phyloP scores from a whole-genome alignment of 768 basidiomycete genomes.

The Panellus pusillus region DNA sequence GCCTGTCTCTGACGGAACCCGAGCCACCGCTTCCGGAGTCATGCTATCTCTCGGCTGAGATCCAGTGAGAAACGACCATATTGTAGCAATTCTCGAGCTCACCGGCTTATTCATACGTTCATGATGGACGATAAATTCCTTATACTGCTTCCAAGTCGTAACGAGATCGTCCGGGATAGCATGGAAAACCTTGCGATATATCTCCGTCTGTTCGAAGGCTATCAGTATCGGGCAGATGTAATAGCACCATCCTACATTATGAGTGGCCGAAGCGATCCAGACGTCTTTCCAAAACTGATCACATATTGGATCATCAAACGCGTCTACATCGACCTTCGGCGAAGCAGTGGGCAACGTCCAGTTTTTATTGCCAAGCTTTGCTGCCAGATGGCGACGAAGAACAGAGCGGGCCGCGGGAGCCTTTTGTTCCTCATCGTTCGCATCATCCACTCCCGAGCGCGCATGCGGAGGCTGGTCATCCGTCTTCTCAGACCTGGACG shows the following conservation, averaged over 20 bases:
- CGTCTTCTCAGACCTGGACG: slow-evolving; percentile 36
- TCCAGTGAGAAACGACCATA: slow-evolving; percentile 10
- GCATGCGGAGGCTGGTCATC: slow-evolving; percentile 51
- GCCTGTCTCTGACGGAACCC: slow-evolving; percentile 58
- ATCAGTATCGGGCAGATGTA: slow-evolving; percentile 14
- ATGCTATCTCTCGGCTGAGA: slow-evolving; percentile 43
- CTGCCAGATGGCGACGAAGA: slow-evolving; percentile 52
- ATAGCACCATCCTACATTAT: slow-evolving; percentile 65
- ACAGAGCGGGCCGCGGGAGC: slow-evolving; percentile 50
- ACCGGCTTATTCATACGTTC: slow-evolving; percentile 74
- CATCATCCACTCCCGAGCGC: slow-evolving; percentile 43
- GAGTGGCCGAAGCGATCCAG: slow-evolving; percentile 84
- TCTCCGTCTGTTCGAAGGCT: slow-evolving; percentile 69
- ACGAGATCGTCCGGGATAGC: slow-evolving; percentile 90
- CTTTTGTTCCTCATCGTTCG: slow-evolving; percentile 48
- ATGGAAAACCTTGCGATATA: slow-evolving; percentile 93
- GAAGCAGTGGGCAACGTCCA: slow-evolving; percentile 66
- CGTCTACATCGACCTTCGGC: slow-evolving; percentile 73
- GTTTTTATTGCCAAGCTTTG: slow-evolving; percentile 51
- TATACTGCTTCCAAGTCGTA: slow-evolving; percentile 94
- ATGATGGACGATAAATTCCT: slow-evolving; percentile 76
- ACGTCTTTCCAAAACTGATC: slow-evolving; percentile 88
- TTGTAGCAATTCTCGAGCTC: slow-evolving; percentile 26
- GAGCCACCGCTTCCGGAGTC: slow-evolving; percentile 47
- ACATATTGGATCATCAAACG: slow-evolving; percentile 86